Percentiles rank a stretch among this genome's conserved stretches.
phyloP scores from a whole-genome alignment of 1,284 basidiomycete genomes.

The Xerocomus minutiporus region DNA sequence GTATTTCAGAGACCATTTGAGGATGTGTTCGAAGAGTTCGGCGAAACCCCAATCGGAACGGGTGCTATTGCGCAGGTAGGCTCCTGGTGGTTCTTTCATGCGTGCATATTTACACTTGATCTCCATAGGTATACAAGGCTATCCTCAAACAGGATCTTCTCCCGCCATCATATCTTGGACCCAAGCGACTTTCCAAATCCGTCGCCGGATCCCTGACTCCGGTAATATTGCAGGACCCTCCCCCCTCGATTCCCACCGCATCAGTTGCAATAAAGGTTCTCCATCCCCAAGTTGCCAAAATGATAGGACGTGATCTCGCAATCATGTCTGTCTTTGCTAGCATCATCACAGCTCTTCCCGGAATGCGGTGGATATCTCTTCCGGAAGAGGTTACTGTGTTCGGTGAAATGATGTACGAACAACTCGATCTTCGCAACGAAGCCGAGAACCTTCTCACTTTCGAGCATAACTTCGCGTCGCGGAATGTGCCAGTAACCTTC shows the following conservation, averaged over 20 bases:
- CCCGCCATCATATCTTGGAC: slow-evolving; percentile 73
- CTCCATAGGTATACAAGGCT: slow-evolving; percentile 75
- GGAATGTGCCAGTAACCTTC: slow-evolving; percentile 83
- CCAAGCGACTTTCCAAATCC: slow-evolving; percentile 52
- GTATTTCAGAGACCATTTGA: slow-evolving; percentile 83
- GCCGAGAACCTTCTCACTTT: slow-evolving; percentile 86
- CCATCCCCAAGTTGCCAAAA: slow-evolving; percentile 81
- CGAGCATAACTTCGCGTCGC: slow-evolving; percentile 78
- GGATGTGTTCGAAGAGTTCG: slow-evolving; percentile 91
- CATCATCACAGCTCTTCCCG: slow-evolving; percentile 77
- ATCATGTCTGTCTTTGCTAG: slow-evolving; percentile 95
- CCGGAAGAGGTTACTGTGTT: slow-evolving; percentile 96
- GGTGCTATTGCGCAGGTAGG: slow-evolving; percentile 94
- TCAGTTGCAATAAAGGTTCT: slow-evolving; percentile 95
- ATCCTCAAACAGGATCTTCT: slow-evolving; percentile 80
- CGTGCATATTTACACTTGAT: slow-evolving; percentile 2
- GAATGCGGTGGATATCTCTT: slow-evolving; percentile 95
- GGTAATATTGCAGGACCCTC: slow-evolving; percentile 54
- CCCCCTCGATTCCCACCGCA: slow-evolving; percentile 68
- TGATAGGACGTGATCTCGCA: slow-evolving; percentile 82
- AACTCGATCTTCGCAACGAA: slow-evolving; percentile 89
- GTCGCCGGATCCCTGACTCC: slow-evolving; percentile 49
- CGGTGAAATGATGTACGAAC: slow-evolving; percentile 95
- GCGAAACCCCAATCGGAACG: slow-evolving; percentile 86
- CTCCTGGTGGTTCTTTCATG: slow-evolving; percentile 3